Evolutionary conservation across 495 filamentous ascomycete species (phyloP), one percentile per base, ranked within the genome.

Genomic region (Neohortaea acidophila): DNA sequence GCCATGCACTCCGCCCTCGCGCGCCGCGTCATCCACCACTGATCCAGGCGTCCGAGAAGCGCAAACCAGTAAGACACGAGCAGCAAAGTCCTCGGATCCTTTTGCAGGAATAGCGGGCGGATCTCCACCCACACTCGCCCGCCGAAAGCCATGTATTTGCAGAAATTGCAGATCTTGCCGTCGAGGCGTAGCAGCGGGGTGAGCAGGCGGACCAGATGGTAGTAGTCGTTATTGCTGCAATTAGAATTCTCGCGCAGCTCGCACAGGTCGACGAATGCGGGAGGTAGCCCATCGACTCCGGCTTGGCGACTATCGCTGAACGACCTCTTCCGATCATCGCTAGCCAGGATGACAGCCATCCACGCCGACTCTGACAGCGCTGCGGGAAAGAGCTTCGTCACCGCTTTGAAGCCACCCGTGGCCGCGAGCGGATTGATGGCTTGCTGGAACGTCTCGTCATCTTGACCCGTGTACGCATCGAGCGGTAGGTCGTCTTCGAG

Each of bases 31-130:
- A 41, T 4, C 39, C 39, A 41, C 39, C 39, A 41, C 30, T 41
- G 39, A 34, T 34, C 39, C 7, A 41, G 10, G 11, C 28, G 39
- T 11, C 2, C 18, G 2, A 31, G 11, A 8, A 41, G 28, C 4
- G 39, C 39, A 13, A 33, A 24, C 39, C 39, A 41, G 21, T 41
- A 41, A 1, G 29, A 24, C 1, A 41, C 29, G n/a, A 41, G 20
- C 13, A 41, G 15, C n/a, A 41, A 21, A 14, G 29, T 31, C 21
- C 12, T 41, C 11, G 29, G n/a, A 34, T 41, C 39, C 5, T 18
- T 30, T 15, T 13, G 15, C 2, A 17, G 8, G 14, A 41, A 10
- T 3, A 41, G 29, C 15, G 29, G 30, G 4, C 21, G 29, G 11
- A 33, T 17, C 10, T 10, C 9, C 4, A 19, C 4, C 9, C 17